Evolutionary conservation across 345 rosid species (phyloP), one percentile per base, ranked within the genome.

Genomic region (Stellera chamaejasme): DNA sequence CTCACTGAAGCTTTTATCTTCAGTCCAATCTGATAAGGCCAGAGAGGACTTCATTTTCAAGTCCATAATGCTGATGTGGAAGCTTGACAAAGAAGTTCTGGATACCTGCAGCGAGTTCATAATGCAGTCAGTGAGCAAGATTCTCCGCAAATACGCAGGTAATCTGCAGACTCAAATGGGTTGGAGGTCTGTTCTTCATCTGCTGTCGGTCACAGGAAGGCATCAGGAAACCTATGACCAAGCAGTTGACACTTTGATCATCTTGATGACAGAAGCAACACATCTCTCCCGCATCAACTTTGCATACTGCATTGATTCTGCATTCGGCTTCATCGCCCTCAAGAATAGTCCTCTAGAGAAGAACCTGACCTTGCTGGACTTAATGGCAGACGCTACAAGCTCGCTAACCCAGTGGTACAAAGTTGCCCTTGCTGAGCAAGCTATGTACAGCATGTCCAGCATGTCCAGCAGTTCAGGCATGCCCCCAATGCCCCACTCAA

Each of bases 31-130:
- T 10, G 96, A 93, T 0, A 72, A 56, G 59, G 13, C 67, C 14
- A 64, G 83, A 1, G 97, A 89, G 60, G 97, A 92, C 67, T 63
- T 73, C 6, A 75, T 88, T 44, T 88, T 92, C 71, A 84, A 80
- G 64, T 84, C 97, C 2, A 82, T 89, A 58, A 81, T 79, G 26
- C 46, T 93, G 55, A 93, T 87, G 97, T 86, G 94, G 91, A 84
- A 81, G 66, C 79, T 89, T 11, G 97, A 93, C 52, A 93, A 89
- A 61, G 94, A 93, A 43, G 76, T 84, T 42, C 88, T 93, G 0
- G 94, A 93, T 6, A 79, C 88, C 1, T 84, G 90, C 32, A 71
- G 74, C 11, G 85, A 75, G 57, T 25, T 58, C 55, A 84, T 93
- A 64, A 77, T 77, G 10, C 79, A 83, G 58, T 75, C 83, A 1